phyloP scores from a whole-genome alignment of 495 filamentous ascomycete genomes.

The Neurospora sp. region DNA sequence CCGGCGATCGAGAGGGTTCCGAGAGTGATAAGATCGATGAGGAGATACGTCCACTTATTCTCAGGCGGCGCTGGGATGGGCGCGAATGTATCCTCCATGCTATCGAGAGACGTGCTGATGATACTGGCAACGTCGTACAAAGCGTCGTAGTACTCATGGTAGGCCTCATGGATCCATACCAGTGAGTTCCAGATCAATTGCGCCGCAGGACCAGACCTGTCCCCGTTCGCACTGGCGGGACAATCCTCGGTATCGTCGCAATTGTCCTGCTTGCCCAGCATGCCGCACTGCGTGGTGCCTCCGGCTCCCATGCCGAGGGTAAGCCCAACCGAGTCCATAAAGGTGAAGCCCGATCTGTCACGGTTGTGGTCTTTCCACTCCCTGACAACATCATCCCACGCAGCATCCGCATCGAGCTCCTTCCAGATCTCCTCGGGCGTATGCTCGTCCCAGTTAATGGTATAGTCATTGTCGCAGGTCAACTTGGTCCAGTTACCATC shows the following conservation, averaged over 20 bases:
- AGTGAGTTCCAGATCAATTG: conserved; percentile 25
- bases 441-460: background rate
- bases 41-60: conserved; percentile 16
- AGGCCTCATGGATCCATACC: conserved; percentile 13
- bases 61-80: conserved; percentile 14
- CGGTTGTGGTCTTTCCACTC: conserved; percentile 4
- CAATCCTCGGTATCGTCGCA: conserved; percentile 1
- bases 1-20: conserved; percentile 12
- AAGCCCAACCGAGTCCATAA: conserved; percentile 64
- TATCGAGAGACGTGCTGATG: conserved; percentile 3
- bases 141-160: conserved; percentile 5
- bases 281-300: background rate
- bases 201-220: conserved; percentile 14
- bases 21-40: conserved; percentile 17
- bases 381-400: conserved; percentile 15
- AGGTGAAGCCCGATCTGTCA: conserved; percentile 38
- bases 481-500: conserved; percentile 16
- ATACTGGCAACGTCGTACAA: background rate
- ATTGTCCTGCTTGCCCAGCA: background rate
- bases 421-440: conserved; percentile 12
- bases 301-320: background rate
- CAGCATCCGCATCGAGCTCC: conserved; percentile 10
- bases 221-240: background rate
- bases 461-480: conserved; percentile 6
- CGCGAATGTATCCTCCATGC: conserved; percentile 24